phyloP scores from a whole-genome alignment of 2,329 filamentous ascomycete genomes.

The Stachybotrys chartarum region DNA sequence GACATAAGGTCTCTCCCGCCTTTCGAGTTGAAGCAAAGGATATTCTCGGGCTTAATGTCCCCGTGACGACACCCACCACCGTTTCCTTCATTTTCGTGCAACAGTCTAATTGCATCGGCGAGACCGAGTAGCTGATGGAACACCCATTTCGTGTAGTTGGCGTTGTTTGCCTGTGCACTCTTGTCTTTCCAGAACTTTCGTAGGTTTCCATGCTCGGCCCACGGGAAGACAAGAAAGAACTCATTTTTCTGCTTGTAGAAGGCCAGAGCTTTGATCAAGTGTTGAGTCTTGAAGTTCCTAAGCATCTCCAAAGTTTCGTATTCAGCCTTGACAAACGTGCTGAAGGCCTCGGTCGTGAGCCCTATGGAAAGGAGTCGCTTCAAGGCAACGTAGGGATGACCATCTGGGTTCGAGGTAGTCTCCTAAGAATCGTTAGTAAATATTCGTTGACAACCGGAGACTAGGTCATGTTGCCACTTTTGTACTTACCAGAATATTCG shows the following conservation, averaged over 20 bases:
- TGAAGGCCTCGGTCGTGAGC: background rate
- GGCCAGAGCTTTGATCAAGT: slow-evolving; percentile 5
- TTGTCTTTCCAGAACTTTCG: slow-evolving; percentile 7
- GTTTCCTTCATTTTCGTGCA: background rate
- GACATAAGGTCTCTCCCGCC: background rate
- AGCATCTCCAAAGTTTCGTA: slow-evolving; percentile 2
- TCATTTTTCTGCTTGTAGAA: slow-evolving; percentile 3
- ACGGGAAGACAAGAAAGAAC: slow-evolving; percentile 12
- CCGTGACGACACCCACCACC: slow-evolving; percentile 2
- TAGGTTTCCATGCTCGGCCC: slow-evolving; percentile 11
- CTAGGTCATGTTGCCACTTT: too few species aligned
- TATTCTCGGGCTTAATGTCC: slow-evolving; percentile 15
- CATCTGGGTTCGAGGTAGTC: background rate
- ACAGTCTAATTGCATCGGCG: background rate
- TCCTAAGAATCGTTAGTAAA: background rate
- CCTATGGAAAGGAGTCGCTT: slow-evolving; percentile 1
- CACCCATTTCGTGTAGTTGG: slow-evolving; percentile 1
- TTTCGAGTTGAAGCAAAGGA: slow-evolving; percentile 4
- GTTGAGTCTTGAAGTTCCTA: background rate
- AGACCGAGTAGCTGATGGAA: slow-evolving; percentile 5
- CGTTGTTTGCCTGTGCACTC: background rate
- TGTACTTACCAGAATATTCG: background rate
- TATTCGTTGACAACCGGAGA: too few species aligned
- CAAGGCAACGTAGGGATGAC: slow-evolving; percentile 1
- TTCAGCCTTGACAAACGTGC: background rate